Evolutionary conservation across 2,329 filamentous ascomycete genomes (phyloP).

Genomic region (Monosporascus ibericus): DNA sequence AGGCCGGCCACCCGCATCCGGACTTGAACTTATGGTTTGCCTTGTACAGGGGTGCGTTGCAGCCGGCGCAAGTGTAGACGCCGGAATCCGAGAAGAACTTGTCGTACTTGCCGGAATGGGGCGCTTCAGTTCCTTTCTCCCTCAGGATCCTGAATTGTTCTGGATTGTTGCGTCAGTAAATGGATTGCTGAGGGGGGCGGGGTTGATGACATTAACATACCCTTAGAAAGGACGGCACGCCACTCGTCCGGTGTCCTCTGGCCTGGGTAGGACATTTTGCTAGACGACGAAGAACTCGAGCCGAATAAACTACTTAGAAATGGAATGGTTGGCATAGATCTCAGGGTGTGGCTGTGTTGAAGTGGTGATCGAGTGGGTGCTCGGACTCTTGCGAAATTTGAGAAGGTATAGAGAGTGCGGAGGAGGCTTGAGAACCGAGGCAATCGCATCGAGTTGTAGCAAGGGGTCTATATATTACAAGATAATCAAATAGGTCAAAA

Average conservation of each 20-base stretch:
- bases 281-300: conserved; percentile 48
- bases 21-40: conserved; percentile 93
- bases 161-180: conserved; percentile 31
- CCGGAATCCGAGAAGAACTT: conserved; percentile 73
- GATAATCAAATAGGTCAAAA: background rate
- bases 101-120: conserved; percentile 77
- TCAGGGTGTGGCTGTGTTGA: conserved; percentile 16
- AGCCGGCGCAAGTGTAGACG: conserved; percentile 83
- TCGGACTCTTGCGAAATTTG: conserved; percentile 35
- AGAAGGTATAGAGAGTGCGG: conserved; percentile 39
- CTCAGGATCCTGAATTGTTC: conserved; percentile 95
- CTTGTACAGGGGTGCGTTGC: conserved; percentile 82
- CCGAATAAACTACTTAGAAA: conserved; percentile 73
- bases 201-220: conserved; percentile 23
- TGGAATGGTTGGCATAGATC: conserved; percentile 71
- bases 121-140: conserved; percentile 82
- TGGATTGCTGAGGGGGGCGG: background rate
- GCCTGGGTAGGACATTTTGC: conserved; percentile 70
- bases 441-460: conserved; percentile 40
- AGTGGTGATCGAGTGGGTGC: conserved; percentile 20
- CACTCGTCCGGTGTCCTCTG: conserved; percentile 79
- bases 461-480: conserved; percentile 5
- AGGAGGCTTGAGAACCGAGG: conserved; percentile 41
- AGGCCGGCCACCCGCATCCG: conserved; percentile 95
- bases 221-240: conserved; percentile 70